Evolutionary conservation across 179 eudicot genomes (phyloP), one percentile per base, ranked within the genome.

Genomic region (Camellia oleifera): DNA sequence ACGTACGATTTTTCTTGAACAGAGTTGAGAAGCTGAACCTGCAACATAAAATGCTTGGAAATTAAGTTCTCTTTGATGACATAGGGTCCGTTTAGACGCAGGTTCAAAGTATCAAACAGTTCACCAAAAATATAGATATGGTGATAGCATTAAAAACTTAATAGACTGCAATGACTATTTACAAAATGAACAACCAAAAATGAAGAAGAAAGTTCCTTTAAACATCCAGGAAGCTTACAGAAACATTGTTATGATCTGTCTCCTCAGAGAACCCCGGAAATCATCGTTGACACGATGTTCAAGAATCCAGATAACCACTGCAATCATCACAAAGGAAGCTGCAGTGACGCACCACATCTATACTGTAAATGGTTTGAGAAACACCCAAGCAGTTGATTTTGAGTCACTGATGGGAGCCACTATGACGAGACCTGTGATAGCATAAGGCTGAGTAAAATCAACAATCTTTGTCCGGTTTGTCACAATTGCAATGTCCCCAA

Each of bases 401-500:
- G 58, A 18, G 42, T 81, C 73, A 48, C 79, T 75, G 17, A 87
- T 78, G 23, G 88, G 91, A 44, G 89, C 92, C 74, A 93, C 94
- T 79, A 93, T 82, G 12, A 90, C 92, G 26, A 93, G 88, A 32
- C 95, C 95, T 11, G 91, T 85, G 76, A 84, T 90, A 63, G 69
- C 74, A 70, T 81, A 91, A 75, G 97, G 97, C 88, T 86, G 91
- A 44, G 95, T 91, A 74, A 89, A 93, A 81, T 93, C 95, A 18
- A 90, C 93, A 64, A 85, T 79, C 78, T 79, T 88, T 54, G 90
- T 87, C 70, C 95, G 81, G 83, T 89, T 85, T 11, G 90, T 89
- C 17, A 87, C 88, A 78, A 91, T 93, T 42, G 92, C 84, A 72
- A 93, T 86, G 79, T 91, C 97, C 11, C 97, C 97, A 83, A 93